These are phyloP conservation scores for Mycena albidolilacea DNA, from an alignment of 768 basidiomycete species.

Conservation along the genomic window DNA sequence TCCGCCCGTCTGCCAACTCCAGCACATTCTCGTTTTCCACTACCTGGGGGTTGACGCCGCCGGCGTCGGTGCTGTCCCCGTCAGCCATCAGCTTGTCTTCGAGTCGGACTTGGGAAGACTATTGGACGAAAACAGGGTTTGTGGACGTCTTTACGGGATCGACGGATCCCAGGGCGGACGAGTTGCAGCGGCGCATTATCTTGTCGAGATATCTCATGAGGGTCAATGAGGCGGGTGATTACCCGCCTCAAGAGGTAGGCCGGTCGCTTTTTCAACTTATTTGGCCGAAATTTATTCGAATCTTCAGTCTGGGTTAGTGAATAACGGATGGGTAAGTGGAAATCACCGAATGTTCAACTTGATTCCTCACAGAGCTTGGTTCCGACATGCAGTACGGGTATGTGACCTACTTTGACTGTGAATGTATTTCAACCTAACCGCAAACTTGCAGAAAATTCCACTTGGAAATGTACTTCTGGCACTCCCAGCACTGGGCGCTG, in stretches of 20 bases:
- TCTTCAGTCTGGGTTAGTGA: conserved; percentile 66
- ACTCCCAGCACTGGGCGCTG: conserved; percentile 70
- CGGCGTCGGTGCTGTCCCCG: conserved; percentile 41
- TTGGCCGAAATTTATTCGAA: conserved; percentile 18
- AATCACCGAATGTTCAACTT: too few species aligned
- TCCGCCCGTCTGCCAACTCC: conserved; percentile 50
- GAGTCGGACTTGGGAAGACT: conserved; percentile 57
- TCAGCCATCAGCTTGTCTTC: conserved; percentile 53
- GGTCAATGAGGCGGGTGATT: conserved; percentile 71
- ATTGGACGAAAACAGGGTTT: conserved; percentile 66
- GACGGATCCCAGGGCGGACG: conserved; percentile 64
- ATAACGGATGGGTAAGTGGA: conserved; percentile 67
- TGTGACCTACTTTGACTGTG: conserved; percentile 22
- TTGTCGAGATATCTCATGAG: conserved; percentile 70
- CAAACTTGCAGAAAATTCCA: conserved; percentile 66
- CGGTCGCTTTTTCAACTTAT: background rate
- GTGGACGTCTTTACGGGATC: conserved; percentile 67
- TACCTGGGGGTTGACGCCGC: conserved; percentile 46
- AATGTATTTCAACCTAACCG: background rate
- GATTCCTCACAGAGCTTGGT: background rate
- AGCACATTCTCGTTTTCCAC: conserved; percentile 55
- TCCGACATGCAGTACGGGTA: conserved; percentile 53
- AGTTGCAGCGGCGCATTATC: conserved; percentile 71
- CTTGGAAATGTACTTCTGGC: conserved; percentile 77
- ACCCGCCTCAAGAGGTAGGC: conserved; percentile 71